Percentiles rank a stretch among this genome's conserved stretches.
Conservation (phyloP, 495 filamentous ascomycete genomes). For the Aspergillus cristatus region DNA sequence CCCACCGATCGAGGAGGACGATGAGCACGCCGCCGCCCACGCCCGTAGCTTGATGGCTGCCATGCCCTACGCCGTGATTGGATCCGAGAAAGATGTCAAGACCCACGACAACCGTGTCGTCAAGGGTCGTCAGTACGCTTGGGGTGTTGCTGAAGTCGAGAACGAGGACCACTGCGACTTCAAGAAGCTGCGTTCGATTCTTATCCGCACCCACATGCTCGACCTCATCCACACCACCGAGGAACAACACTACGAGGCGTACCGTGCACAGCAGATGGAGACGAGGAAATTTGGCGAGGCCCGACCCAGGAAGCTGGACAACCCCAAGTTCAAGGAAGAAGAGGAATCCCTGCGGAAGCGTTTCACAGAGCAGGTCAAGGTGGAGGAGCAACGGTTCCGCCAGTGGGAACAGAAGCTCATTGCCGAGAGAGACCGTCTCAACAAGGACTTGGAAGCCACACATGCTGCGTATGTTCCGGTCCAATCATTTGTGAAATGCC, state of each 20-base stretch:
- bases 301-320: conserved; percentile 92
- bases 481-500: neutral
- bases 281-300: conserved; percentile 98
- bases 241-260: conserved; percentile 97
- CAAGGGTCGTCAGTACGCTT: conserved; percentile 97
- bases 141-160: conserved; percentile 98
- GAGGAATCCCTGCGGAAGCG: conserved; percentile 96
- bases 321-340: conserved; percentile 99
- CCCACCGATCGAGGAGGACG: conserved; percentile 93
- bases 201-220: conserved; percentile 99
- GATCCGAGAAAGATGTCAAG: conserved; percentile 98
- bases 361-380: conserved; percentile 99
- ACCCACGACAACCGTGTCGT: conserved; percentile 89
- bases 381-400: conserved; percentile 96
- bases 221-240: conserved; percentile 99
- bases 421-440: conserved; percentile 90
- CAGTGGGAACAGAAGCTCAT: conserved; percentile 99
- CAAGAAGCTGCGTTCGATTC: conserved; percentile 97
- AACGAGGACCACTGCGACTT: conserved; percentile 99
- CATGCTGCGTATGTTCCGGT: conserved; percentile 66
- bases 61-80: conserved; percentile 98
- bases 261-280: conserved; percentile 99
- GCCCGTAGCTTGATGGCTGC: conserved; percentile 88
- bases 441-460: conserved; percentile 97
- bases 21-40: conserved; percentile 89